Evolutionary conservation across 495 filamentous ascomycete genomes (phyloP).

Genomic region (Talaromyces proteolyticus): DNA sequence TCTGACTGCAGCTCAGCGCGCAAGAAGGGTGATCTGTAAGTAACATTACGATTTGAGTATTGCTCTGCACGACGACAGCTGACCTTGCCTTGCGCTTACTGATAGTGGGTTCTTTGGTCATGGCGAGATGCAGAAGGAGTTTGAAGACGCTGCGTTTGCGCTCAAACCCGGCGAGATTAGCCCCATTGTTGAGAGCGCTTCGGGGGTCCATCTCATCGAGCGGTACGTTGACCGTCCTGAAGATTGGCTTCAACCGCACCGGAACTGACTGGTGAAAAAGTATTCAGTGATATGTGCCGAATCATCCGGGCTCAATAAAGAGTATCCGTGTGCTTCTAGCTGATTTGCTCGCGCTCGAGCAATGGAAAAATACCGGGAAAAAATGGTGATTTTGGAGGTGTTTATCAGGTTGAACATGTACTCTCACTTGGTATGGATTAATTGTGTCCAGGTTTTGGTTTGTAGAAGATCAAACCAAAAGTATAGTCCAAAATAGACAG

Average conservation of each 20-base stretch:
- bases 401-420: too few species aligned
- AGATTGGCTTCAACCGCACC: constrained; percentile 3
- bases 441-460: too few species aligned
- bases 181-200: constrained; percentile 82
- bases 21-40: constrained; percentile 86
- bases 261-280: constrained; percentile 7
- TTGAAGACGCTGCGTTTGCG: constrained; percentile 89
- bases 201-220: constrained; percentile 92
- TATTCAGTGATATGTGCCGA: too few species aligned
- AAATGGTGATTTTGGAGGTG: too few species aligned
- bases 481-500: too few species aligned
- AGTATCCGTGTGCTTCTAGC: too few species aligned
- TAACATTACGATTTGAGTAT: constrained; percentile 10
- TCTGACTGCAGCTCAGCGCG: constrained; percentile 92
- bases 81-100: constrained; percentile 7
- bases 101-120: constrained; percentile 82
- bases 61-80: constrained; percentile 10
- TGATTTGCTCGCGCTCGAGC: too few species aligned
- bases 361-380: too few species aligned
- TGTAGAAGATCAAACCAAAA: too few species aligned
- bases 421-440: too few species aligned
- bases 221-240: constrained; percentile 50
- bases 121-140: constrained; percentile 98
- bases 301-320: too few species aligned
- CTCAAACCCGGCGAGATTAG: constrained; percentile 82